Base-by-base conservation (phyloP, 495 filamentous ascomycete species). In the Talaromyces liani region DNA sequence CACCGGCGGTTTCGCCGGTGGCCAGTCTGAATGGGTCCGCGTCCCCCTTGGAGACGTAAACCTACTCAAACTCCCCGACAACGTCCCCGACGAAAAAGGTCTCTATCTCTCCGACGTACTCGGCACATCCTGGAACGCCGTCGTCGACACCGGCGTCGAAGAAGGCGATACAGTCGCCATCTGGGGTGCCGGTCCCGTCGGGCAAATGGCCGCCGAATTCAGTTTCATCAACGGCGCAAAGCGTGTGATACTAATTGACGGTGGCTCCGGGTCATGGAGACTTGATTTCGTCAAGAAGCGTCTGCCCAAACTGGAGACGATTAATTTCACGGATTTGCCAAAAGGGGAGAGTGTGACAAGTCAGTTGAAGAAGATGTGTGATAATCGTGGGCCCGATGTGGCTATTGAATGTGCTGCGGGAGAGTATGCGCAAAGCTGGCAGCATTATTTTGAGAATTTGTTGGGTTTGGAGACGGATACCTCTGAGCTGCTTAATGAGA, bases 1-100 rank as follows among this genome's bases (percentile, higher is more conserved):
- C 69, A 90, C 89, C 0, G 91, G 92, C 3, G 93, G 93, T 2
- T 97, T 92, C 69, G 91, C 92, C 10, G 92, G 92, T 49, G 91
- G 92, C 0, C 92, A 96, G 70, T 89, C 92, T 9, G 93, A 97
- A 72, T 96, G 92, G 64, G 85, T 91, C 8, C 85, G 93, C 0
- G 91, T 95, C 9, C 92, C 93, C 0, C 84, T 85, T 22, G 93
- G 84, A n/a, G 89, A 95, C 58, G 84, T 87, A 65, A 96, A 96
- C 67, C 79, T 96, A 20, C 82, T 97, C 7, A 84, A 85, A 62
- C 82, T 95, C 4, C 92, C 93, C 6, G 87, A 90, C 54, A 82
- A 84, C 62, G 88, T 97, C 0, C 90, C 91, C 0, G 91, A 96
- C 69, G 92, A 96, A 81, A 93, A 94, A 72, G 90, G 75, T 53